Evolutionary conservation across 805 yeast genomes (phyloP).

Genomic region (Hemisphaericaspora nanyangensis): DNA sequence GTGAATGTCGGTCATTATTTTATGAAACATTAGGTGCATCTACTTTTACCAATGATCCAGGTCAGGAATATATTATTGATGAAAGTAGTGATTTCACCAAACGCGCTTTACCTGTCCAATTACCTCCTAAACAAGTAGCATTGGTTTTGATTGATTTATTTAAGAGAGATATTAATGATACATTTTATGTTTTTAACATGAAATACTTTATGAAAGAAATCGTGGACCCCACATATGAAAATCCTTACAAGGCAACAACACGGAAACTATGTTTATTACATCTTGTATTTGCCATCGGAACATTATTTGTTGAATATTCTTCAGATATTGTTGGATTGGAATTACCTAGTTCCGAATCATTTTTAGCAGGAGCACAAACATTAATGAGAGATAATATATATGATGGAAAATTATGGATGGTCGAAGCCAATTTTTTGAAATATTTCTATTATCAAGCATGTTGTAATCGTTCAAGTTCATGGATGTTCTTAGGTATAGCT

Average conservation of each 20-base stretch:
- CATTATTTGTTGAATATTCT: slow-evolving; percentile 28
- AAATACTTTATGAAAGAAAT: slow-evolving; percentile 24
- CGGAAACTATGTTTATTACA: slow-evolving; percentile 28
- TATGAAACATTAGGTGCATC: slow-evolving; percentile 27
- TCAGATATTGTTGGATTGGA: not conserved
- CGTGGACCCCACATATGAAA: slow-evolving; percentile 23
- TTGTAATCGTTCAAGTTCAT: slow-evolving; percentile 38
- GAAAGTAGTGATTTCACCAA: slow-evolving; percentile 19
- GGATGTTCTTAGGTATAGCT: slow-evolving; percentile 40
- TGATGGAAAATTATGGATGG: slow-evolving; percentile 40
- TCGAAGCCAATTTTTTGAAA: slow-evolving; percentile 34
- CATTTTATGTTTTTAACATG: slow-evolving; percentile 36
- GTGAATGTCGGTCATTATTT: slow-evolving; percentile 37
- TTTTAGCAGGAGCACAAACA: slow-evolving; percentile 27
- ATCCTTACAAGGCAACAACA: slow-evolving; percentile 20
- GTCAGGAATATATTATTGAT: slow-evolving; percentile 30
- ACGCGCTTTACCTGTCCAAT: slow-evolving; percentile 2
- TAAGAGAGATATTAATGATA: slow-evolving; percentile 34
- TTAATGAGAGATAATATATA: slow-evolving; percentile 27
- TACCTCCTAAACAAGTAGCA: slow-evolving; percentile 13
- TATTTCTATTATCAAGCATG: slow-evolving; percentile 36
- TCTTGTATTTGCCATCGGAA: slow-evolving; percentile 37
- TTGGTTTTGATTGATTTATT: slow-evolving; percentile 19
- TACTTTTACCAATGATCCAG: slow-evolving; percentile 34
- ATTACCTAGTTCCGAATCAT: slow-evolving; percentile 5